Base-by-base conservation (phyloP, 1,139 yeast species). In the Spencermartinsiella ligniputridi region DNA sequence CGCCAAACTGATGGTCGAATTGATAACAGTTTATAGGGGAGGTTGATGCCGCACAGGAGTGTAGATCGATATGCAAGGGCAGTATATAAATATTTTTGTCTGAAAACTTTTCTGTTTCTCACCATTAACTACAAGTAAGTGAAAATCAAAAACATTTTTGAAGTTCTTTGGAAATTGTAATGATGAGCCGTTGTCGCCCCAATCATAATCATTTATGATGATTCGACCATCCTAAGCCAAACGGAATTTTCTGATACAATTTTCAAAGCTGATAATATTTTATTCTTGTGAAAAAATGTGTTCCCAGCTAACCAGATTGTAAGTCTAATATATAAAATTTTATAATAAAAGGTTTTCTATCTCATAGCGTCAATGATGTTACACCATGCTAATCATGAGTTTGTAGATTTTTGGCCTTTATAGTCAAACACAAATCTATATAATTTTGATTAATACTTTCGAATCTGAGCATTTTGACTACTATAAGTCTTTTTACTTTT, bases 121-220 rank as follows among this genome's bases (percentile, higher is more conserved):
- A 9, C 32, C 8, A 27, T n/a, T 9, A 27, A 5, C 4, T 5
- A 27, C 12, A 27, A 27, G 32, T 27, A n/a, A 27, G 32, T 27
- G n/a, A 27, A 22, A 22, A 22, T 22, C n/a, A n/a, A n/a, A n/a
- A n/a, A n/a, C n/a, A n/a, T n/a, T n/a, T n/a, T n/a, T n/a, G n/a
- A n/a, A n/a, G n/a, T n/a, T n/a, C n/a, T n/a, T n/a, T n/a, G n/a
- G n/a, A n/a, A n/a, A n/a, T 16, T 40, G 39, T 50, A 40, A 60
- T 74, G 79, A 75, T 74, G 79, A 75, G 72, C 62, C 61, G 66
- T 55, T 74, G 80, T 75, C 80, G 80, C 81, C 81, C 81, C 80
- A 76, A 74, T 67, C 80, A 75, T 77, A 75, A 40, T 41, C 53
- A 53, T 54, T 58, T 59, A 71, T 76, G 80, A 76, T 72, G 81